phyloP scores from a whole-genome alignment of 2,329 filamentous ascomycete genomes.

The Ilyonectria destructans region DNA sequence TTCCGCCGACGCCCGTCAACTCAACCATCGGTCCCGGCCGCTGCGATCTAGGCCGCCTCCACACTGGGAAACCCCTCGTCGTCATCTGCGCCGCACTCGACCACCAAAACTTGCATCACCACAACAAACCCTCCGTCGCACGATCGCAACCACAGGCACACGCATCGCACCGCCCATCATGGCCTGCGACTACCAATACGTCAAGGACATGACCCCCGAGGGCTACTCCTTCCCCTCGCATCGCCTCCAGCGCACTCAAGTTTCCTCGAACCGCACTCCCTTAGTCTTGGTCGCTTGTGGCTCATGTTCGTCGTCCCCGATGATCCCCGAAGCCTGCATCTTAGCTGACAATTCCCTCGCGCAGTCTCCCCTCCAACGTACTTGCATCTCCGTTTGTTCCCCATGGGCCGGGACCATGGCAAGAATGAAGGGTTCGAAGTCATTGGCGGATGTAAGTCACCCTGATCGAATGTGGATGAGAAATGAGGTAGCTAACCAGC shows the following conservation, averaged over 20 bases:
- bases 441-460: slow-evolving; percentile 77
- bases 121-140: not conserved
- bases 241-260: slow-evolving; percentile 69
- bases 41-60: slow-evolving; percentile 6
- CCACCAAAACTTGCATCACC: slow-evolving; percentile 17
- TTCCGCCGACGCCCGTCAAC: slow-evolving; percentile 5
- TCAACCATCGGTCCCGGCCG: slow-evolving; percentile 24
- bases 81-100: slow-evolving; percentile 20
- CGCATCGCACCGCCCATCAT: slow-evolving; percentile 38
- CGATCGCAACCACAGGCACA: slow-evolving; percentile 19
- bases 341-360: slow-evolving; percentile 29
- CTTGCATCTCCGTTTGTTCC: slow-evolving; percentile 82
- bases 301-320: slow-evolving; percentile 61
- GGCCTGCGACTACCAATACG: slow-evolving; percentile 54
- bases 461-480: slow-evolving; percentile 26
- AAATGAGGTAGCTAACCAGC: not conserved
- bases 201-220: slow-evolving; percentile 54
- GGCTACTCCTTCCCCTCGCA: slow-evolving; percentile 75
- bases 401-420: slow-evolving; percentile 87
- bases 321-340: slow-evolving; percentile 22
- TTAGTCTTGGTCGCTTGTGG: slow-evolving; percentile 80
- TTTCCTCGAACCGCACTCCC: slow-evolving; percentile 53
- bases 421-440: slow-evolving; percentile 80
- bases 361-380: slow-evolving; percentile 69
- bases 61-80: slow-evolving; percentile 20